A percentile compares a stretch with the other conserved stretches of the same genome.
phyloP scores from a whole-genome alignment of 2,329 filamentous ascomycete genomes.

The Zymoseptoria passerinii region DNA sequence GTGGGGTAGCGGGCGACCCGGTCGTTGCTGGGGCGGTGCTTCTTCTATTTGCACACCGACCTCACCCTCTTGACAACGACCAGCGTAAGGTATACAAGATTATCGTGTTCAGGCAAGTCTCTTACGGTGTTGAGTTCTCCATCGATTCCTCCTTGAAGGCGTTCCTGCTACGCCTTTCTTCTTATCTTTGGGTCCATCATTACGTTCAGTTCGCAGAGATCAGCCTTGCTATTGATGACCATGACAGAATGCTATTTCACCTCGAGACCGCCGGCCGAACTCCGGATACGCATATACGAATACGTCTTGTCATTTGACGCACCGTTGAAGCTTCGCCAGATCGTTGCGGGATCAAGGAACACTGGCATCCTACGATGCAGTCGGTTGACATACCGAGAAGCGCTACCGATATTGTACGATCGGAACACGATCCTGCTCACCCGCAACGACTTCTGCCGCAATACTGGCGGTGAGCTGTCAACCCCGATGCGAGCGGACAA shows the following conservation, averaged over 20 bases:
- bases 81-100: not conserved
- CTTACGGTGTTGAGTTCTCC: not conserved
- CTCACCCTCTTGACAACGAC: not conserved
- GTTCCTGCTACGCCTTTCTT: not conserved
- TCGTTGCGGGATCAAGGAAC: conserved; percentile 19
- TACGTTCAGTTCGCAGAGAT: not conserved
- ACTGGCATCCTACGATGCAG: conserved; percentile 30
- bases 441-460: conserved; percentile 14
- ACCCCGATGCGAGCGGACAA: conserved; percentile 14
- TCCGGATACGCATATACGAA: conserved; percentile 11
- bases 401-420: conserved; percentile 37
- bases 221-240: not conserved
- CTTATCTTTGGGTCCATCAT: not conserved
- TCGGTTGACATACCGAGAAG: conserved; percentile 39
- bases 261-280: conserved; percentile 7
- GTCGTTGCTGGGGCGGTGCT: not conserved
- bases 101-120: not conserved
- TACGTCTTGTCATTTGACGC: conserved; percentile 10
- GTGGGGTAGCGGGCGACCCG: not conserved
- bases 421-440: conserved; percentile 35
- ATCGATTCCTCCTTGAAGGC: not conserved
- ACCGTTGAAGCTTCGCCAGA: conserved; percentile 16
- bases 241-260: conserved; percentile 9
- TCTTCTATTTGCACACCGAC: not conserved
- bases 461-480: conserved; percentile 9